Evolutionary conservation across 306 rosid genomes (phyloP).

Genomic region (Vigna reflexopilosa): DNA sequence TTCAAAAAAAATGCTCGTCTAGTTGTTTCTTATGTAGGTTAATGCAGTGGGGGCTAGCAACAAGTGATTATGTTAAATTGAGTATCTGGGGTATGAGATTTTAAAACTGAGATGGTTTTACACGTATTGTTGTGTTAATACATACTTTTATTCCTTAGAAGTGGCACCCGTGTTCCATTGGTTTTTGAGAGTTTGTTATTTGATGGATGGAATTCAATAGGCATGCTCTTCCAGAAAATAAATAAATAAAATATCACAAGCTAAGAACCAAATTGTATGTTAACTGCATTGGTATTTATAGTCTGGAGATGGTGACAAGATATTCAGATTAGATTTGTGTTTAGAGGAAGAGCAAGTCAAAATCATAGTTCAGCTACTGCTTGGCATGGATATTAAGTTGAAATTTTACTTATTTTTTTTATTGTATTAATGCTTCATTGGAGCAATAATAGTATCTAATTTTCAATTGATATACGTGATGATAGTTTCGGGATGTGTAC

Average conservation of each 20-base stretch:
- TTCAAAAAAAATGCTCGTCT: background rate
- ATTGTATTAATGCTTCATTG: background rate
- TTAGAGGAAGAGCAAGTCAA: background rate
- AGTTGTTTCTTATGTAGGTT: background rate
- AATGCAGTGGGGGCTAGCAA: background rate
- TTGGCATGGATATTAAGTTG: conserved; percentile 13
- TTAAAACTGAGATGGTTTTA: conserved; percentile 6
- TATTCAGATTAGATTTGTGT: conserved; percentile 15
- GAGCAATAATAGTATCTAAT: background rate
- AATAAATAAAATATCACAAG: background rate
- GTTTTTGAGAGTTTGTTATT: background rate
- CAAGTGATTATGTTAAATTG: background rate
- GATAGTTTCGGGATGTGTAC: background rate
- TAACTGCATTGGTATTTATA: background rate
- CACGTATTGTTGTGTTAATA: background rate
- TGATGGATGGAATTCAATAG: background rate
- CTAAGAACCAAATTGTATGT: background rate
- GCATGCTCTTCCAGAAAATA: background rate
- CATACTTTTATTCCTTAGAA: background rate
- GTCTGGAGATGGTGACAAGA: background rate
- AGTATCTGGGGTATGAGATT: background rate
- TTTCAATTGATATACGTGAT: background rate
- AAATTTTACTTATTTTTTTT: background rate
- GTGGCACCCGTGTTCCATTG: background rate
- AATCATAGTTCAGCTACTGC: background rate